These are phyloP conservation scores for Luzula sylvatica DNA, from an alignment of 176 grass and related monocot species.

Conservation along the genomic window DNA sequence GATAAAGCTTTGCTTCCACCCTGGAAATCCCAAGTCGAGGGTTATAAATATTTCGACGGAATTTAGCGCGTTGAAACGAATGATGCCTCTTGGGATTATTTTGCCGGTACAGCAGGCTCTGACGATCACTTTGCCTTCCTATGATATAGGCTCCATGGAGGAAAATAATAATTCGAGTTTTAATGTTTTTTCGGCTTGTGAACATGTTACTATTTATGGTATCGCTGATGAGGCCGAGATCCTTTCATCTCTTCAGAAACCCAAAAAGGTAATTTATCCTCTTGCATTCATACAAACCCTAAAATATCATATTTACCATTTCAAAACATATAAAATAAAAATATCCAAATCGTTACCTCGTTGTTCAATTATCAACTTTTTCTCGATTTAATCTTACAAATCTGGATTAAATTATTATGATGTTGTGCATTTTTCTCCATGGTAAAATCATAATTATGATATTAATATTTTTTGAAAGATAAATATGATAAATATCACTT, in stretches of 20 bases:
- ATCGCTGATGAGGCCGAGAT: constrained; percentile 93
- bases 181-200: constrained; percentile 65
- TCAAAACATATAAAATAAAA: too few relatives aligned
- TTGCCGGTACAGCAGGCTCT: constrained; percentile 92
- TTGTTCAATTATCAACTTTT: too few relatives aligned
- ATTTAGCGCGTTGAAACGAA: constrained; percentile 96
- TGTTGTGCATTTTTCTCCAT: too few relatives aligned
- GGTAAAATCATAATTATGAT: too few relatives aligned
- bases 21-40: constrained; percentile 58
- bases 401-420: too few relatives aligned
- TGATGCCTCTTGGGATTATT: constrained; percentile 97
- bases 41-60: constrained; percentile 84
- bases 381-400: too few relatives aligned
- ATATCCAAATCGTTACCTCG: too few relatives aligned
- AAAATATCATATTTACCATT: too few relatives aligned
- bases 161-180: constrained; percentile 35
- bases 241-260: constrained; percentile 88
- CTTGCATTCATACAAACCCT: too few relatives aligned
- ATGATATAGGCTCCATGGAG: constrained; percentile 49
- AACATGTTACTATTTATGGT: constrained; percentile 85
- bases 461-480: constrained; percentile 5
- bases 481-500: constrained; percentile 2
- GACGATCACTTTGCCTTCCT: constrained; percentile 80
- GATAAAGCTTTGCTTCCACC: constrained; percentile 90
- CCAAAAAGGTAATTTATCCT: constrained; percentile 96